Evolutionary conservation across 2,329 filamentous ascomycete genomes (phyloP), one percentile per base, ranked within the genome.

Genomic region (Fusarium camptoceras): DNA sequence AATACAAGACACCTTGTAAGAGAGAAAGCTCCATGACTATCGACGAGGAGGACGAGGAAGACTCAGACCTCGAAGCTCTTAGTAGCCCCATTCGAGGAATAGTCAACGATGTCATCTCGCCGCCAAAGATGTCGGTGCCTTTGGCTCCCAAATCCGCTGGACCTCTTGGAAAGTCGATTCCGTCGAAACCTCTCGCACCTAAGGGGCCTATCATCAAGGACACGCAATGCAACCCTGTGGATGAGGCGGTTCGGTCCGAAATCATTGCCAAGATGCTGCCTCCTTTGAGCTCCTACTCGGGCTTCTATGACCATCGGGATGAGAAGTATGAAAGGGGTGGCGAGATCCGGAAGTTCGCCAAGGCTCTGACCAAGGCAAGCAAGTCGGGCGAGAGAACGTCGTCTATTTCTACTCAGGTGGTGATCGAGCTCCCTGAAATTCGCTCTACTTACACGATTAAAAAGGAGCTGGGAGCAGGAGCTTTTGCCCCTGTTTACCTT

Each of bases 401-500:
- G 12, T 87, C 88, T 27, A 79, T 89, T 4, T 81, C 86, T 1
- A 82, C 87, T 44, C 86, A 89, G 0, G 89, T 93, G 0, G 83
- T 87, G 6, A 84, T 98, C 24, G 83, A 88, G 43, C 92, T 98
- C 64, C 85, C 88, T 0, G 88, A 88, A 41, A 85, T 88, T 4
- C 82, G 86, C 24, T 85, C 89, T 41, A 87, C 86, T 43, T 99
- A 98, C 79, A 91, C 88, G 2, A 81, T 98, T 59, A 93, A 92
- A 76, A 89, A 91, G 51, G 94, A 98, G 78, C 88, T 99, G 15
- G 96, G 96, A 2, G 93, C 94, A 28, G 96, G 96, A 11, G 96
- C 96, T 1, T 99, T 97, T 80, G 96, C 95, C 1, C 95, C 96
- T 0, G 96, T 99, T 5, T 99, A 98, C 77, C 88, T 99, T 1